A percentile compares a stretch with the other conserved stretches of the same genome.
Evolutionary conservation across 2,329 filamentous ascomycete species (phyloP).

Genomic region (Pseudocercospora vitis): DNA sequence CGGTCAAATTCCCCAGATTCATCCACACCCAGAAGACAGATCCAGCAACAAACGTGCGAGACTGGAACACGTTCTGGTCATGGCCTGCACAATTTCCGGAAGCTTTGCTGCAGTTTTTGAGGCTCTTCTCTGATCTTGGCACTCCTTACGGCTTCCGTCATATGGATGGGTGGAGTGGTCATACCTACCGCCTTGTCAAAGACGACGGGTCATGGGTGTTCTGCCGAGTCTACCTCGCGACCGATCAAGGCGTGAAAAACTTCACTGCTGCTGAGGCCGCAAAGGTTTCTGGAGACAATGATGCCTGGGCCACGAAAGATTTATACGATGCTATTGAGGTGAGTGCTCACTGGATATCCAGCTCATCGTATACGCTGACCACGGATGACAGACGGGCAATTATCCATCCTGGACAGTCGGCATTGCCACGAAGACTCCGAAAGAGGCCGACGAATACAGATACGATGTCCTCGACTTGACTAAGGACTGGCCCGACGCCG

Average conservation of each 20-base stretch:
- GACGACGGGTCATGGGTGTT: conserved; percentile 52
- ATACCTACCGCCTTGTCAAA: conserved; percentile 42
- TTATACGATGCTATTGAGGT: conserved; percentile 47
- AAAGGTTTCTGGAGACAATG: conserved; percentile 50
- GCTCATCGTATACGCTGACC: neutral
- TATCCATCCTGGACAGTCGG: conserved; percentile 47
- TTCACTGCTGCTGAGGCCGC: conserved; percentile 50
- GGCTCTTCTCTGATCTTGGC: conserved; percentile 53
- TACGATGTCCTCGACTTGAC: conserved; percentile 57
- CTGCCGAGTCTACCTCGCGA: conserved; percentile 25
- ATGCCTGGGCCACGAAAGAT: conserved; percentile 52
- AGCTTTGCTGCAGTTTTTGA: conserved; percentile 52
- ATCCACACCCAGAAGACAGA: conserved; percentile 43
- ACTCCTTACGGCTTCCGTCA: conserved; percentile 43
- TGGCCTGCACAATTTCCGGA: conserved; percentile 50
- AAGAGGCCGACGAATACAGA: conserved; percentile 51
- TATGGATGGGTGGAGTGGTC: conserved; percentile 24
- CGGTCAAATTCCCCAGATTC: conserved; percentile 45
- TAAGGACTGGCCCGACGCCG: conserved; percentile 53
- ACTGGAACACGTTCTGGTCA: conserved; percentile 45
- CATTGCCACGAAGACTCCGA: conserved; percentile 49
- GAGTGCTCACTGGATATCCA: neutral
- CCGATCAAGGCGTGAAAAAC: conserved; percentile 51
- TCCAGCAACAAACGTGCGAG: conserved; percentile 38
- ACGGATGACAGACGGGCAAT: conserved; percentile 40